Conservation (phyloP, 495 filamentous ascomycete genomes). For the Recurvomyces mirabilis region DNA sequence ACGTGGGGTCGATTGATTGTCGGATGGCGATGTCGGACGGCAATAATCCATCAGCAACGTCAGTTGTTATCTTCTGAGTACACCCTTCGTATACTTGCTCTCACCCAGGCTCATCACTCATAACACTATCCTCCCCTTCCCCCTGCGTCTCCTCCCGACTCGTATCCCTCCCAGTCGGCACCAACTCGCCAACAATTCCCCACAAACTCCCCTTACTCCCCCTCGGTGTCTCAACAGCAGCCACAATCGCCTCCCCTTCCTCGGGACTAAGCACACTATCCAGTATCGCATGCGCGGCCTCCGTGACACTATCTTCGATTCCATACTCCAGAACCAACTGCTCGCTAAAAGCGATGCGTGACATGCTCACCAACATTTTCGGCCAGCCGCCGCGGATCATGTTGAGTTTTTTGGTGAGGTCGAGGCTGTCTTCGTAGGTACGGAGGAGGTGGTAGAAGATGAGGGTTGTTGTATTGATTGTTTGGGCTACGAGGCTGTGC, state of each 20-base stretch:
- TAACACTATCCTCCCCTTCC: slow-evolving; percentile 2
- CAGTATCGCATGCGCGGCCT: slow-evolving; percentile 53
- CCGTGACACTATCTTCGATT: slow-evolving; percentile 55
- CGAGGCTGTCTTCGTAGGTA: slow-evolving; percentile 37
- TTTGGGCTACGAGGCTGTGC: slow-evolving; percentile 26
- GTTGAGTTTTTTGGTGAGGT: slow-evolving; percentile 47
- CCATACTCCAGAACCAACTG: slow-evolving; percentile 49
- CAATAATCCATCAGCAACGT: no score
- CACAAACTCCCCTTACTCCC: slow-evolving; percentile 8
- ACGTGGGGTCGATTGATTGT: no score
- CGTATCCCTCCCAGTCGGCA: not conserved
- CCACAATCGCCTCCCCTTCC: slow-evolving; percentile 54
- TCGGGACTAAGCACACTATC: slow-evolving; percentile 56
- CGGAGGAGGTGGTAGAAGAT: slow-evolving; percentile 47
- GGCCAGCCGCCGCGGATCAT: slow-evolving; percentile 49
- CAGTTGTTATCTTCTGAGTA: no score
- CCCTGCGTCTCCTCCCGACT: not conserved
- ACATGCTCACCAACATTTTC: slow-evolving; percentile 54
- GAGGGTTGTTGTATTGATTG: slow-evolving; percentile 52
- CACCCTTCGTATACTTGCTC: no score
- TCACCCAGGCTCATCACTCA: slow-evolving; percentile 6
- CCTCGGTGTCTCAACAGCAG: slow-evolving; percentile 39
- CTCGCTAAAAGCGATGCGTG: slow-evolving; percentile 57
- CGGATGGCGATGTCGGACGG: no score
- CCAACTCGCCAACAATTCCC: not conserved